phyloP scores from a whole-genome alignment of 1,139 yeast species.

The Meyerozyma smithsonii region DNA sequence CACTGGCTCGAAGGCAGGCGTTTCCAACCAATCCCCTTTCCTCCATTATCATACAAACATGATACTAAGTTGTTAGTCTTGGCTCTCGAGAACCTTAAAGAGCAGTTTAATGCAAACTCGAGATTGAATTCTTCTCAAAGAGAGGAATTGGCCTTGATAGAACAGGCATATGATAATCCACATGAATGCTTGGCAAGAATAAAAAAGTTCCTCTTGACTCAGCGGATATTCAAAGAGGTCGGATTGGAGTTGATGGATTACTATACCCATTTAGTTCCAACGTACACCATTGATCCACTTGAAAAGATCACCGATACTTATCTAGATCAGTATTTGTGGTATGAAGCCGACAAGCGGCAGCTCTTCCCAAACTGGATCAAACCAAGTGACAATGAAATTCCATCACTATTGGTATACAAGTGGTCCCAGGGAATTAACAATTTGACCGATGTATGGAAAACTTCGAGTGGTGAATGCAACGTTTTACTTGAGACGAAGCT shows the following conservation, averaged over 20 bases:
- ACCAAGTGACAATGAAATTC: slow-evolving; percentile 91
- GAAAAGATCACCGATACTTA: slow-evolving; percentile 97
- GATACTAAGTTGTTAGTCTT: slow-evolving; percentile 86
- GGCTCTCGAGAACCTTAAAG: slow-evolving; percentile 86
- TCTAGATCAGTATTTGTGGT: slow-evolving; percentile 93
- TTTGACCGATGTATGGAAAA: slow-evolving; percentile 72
- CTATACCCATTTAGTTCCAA: slow-evolving; percentile 79
- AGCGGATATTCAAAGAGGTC: slow-evolving; percentile 88
- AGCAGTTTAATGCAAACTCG: slow-evolving; percentile 76
- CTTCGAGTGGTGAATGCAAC: slow-evolving; percentile 66
- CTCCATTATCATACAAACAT: slow-evolving; percentile 87
- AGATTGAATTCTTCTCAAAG: slow-evolving; percentile 82
- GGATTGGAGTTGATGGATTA: slow-evolving; percentile 90
- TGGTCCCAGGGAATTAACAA: slow-evolving; percentile 96
- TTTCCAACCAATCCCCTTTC: slow-evolving; percentile 88
- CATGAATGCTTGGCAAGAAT: slow-evolving; percentile 85
- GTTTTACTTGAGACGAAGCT: slow-evolving; percentile 81
- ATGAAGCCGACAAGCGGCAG: slow-evolving; percentile 83
- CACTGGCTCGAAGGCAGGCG: slow-evolving; percentile 87
- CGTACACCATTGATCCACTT: slow-evolving; percentile 81
- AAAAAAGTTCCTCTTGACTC: slow-evolving; percentile 78
- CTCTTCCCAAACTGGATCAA: slow-evolving; percentile 95
- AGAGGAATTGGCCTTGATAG: slow-evolving; percentile 89
- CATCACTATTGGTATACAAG: slow-evolving; percentile 85
- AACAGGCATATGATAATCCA: slow-evolving; percentile 95